Evolutionary conservation across 2,329 filamentous ascomycete genomes (phyloP).

Genomic region (Grosmannia clavigera): DNA sequence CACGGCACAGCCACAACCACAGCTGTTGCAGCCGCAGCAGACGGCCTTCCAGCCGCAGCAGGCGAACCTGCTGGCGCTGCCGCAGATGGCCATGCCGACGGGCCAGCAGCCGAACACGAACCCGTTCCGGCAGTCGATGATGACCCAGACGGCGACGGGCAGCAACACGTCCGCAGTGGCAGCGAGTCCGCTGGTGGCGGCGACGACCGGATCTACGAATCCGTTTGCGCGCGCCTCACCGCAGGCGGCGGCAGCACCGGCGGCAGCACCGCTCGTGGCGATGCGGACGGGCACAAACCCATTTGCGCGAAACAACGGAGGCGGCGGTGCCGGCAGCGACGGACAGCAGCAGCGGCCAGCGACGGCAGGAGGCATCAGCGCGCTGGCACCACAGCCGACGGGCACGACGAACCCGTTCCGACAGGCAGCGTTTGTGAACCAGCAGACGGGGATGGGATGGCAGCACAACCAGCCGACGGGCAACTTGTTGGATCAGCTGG

Average conservation of each 20-base stretch:
- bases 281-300: conserved; percentile 46
- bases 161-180: conserved; percentile 25
- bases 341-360: conserved; percentile 24
- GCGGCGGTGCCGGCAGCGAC: conserved; percentile 21
- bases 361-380: conserved; percentile 52
- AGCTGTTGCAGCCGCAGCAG: not conserved
- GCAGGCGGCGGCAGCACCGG: conserved; percentile 15
- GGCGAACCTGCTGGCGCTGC: conserved; percentile 18
- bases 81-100: conserved; percentile 20
- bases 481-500: conserved; percentile 65
- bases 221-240: conserved; percentile 63
- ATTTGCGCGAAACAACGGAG: conserved; percentile 37
- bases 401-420: conserved; percentile 92
- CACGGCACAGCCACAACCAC: conserved; percentile 43
- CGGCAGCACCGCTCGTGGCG: conserved; percentile 28
- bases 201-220: conserved; percentile 61
- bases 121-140: conserved; percentile 86
- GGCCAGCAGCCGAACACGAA: conserved; percentile 60
- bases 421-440: conserved; percentile 81
- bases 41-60: not conserved
- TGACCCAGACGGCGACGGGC: conserved; percentile 33
- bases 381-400: conserved; percentile 61
- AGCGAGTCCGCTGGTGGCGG: conserved; percentile 13
- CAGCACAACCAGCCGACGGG: conserved; percentile 71
- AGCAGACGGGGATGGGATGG: conserved; percentile 79